These are phyloP conservation scores for Alnus glutinosa DNA, from an alignment of 306 rosid species.

Conservation along the genomic window DNA sequence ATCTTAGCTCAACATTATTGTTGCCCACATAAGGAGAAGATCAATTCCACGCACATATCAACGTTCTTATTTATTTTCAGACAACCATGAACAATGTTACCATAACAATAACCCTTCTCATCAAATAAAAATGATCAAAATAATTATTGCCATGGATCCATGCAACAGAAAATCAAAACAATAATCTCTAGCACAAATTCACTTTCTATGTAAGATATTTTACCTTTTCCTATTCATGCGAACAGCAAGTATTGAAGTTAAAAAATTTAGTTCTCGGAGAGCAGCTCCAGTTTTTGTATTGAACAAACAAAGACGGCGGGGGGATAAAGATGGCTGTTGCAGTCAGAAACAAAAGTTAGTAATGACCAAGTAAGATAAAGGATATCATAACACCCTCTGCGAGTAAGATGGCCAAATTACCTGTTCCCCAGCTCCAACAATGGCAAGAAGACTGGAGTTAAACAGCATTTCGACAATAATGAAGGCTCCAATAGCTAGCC, in stretches of 20 bases:
- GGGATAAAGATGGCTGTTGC: conserved; percentile 84
- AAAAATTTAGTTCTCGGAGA: conserved; percentile 80
- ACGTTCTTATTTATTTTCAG: background rate
- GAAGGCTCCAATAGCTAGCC: conserved; percentile 71
- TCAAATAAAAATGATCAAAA: background rate
- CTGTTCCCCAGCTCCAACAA: conserved; percentile 98
- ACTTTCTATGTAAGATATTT: background rate
- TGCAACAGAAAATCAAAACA: conserved; percentile 1
- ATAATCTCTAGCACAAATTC: background rate
- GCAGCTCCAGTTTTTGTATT: conserved; percentile 69
- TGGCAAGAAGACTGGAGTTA: conserved; percentile 90
- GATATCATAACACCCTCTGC: background rate
- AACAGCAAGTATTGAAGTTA: conserved; percentile 86
- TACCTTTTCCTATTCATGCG: conserved; percentile 89
- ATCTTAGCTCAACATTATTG: background rate
- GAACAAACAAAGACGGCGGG: conserved; percentile 93
- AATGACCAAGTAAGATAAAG: conserved; percentile 8
- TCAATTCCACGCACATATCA: background rate
- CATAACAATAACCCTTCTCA: background rate
- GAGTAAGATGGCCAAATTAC: conserved; percentile 31
- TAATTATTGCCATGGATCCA: background rate
- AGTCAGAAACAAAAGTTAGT: conserved; percentile 25
- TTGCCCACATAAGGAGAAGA: background rate
- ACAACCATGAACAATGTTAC: background rate
- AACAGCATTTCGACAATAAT: conserved; percentile 85